A percentile compares a stretch with the other conserved stretches of the same genome.
phyloP scores from a whole-genome alignment of 2,329 filamentous ascomycete genomes.

The Aspergillus sp. region DNA sequence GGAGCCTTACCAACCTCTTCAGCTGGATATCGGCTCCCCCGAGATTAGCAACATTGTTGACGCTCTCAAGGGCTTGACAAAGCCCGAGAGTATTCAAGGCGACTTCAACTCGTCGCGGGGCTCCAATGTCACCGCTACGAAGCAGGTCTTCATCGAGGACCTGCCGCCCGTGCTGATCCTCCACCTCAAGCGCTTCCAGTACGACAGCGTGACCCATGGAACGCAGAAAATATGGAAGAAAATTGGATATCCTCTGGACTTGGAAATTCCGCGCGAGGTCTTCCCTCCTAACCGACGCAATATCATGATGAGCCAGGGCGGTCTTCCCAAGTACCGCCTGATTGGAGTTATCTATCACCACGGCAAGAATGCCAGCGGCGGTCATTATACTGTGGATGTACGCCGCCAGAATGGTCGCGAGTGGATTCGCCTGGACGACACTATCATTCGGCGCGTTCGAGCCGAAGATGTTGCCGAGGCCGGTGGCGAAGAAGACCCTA shows the following conservation, averaged over 20 bases:
- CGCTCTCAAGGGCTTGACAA: constrained; percentile 80
- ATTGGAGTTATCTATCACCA: constrained; percentile 95
- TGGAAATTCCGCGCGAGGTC: constrained; percentile 89
- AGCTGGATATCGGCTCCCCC: constrained; percentile 87
- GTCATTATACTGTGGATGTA: constrained; percentile 97
- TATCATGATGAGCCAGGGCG: constrained; percentile 63
- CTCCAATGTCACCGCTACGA: constrained; percentile 74
- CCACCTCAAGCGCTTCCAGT: constrained; percentile 96
- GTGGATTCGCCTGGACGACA: constrained; percentile 96
- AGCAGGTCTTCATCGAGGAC: constrained; percentile 91
- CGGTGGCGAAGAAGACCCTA: constrained; percentile 76
- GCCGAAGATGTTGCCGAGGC: constrained; percentile 87
- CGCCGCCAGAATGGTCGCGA: constrained; percentile 90
- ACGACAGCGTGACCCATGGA: constrained; percentile 75
- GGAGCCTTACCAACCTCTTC: constrained; percentile 90
- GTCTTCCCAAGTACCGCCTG: constrained; percentile 78
- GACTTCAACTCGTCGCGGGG: constrained; percentile 80
- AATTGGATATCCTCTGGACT: constrained; percentile 88
- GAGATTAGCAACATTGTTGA: constrained; percentile 90
- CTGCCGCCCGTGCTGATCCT: constrained; percentile 89
- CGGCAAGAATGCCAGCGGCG: constrained; percentile 91
- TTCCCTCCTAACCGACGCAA: constrained; percentile 75
- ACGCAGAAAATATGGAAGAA: constrained; percentile 99
- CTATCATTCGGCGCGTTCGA: constrained; percentile 77
- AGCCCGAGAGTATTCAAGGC: constrained; percentile 79